Conservation (phyloP, 257 asterid species). For the Solanum infundibuliforme region DNA sequence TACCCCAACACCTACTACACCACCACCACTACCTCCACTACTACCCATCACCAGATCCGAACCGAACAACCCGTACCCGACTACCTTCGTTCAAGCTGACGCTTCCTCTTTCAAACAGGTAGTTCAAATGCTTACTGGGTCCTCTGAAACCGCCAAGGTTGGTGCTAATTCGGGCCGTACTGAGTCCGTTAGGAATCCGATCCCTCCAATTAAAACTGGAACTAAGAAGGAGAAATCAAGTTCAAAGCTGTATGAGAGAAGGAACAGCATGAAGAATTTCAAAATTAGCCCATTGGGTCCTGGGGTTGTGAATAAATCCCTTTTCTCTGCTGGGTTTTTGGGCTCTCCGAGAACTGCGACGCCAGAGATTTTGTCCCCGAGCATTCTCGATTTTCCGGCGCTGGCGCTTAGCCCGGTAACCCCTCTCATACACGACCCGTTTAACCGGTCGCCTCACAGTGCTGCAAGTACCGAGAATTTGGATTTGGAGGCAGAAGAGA, state of each 20-base stretch:
- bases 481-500: slow-evolving; percentile 62
- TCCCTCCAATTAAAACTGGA: slow-evolving; percentile 65
- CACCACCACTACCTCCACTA: slow-evolving; percentile 33
- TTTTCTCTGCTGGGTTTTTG: slow-evolving; percentile 23
- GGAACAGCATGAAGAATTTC: slow-evolving; percentile 75
- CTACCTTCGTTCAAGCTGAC: slow-evolving; percentile 97
- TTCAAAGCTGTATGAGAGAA: slow-evolving; percentile 70
- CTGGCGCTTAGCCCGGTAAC: slow-evolving; percentile 87
- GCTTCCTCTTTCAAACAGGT: slow-evolving; percentile 85
- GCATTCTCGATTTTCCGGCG: slow-evolving; percentile 83
- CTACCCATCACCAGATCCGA: slow-evolving; percentile 82
- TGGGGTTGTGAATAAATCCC: slow-evolving; percentile 17
- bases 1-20: slow-evolving; percentile 6
- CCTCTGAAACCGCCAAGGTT: slow-evolving; percentile 40
- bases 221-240: slow-evolving; percentile 56
- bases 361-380: slow-evolving; percentile 65
- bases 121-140: slow-evolving; percentile 89
- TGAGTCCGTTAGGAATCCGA: slow-evolving; percentile 35
- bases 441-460: slow-evolving; percentile 28
- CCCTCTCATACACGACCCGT: slow-evolving; percentile 83
- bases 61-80: slow-evolving; percentile 74
- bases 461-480: slow-evolving; percentile 13
- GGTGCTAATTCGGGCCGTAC: slow-evolving; percentile 27
- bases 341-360: slow-evolving; percentile 57
- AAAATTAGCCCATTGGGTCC: slow-evolving; percentile 63